Evolutionary conservation across 2,329 filamentous ascomycete species (phyloP).

Genomic region (Alternaria dauci): DNA sequence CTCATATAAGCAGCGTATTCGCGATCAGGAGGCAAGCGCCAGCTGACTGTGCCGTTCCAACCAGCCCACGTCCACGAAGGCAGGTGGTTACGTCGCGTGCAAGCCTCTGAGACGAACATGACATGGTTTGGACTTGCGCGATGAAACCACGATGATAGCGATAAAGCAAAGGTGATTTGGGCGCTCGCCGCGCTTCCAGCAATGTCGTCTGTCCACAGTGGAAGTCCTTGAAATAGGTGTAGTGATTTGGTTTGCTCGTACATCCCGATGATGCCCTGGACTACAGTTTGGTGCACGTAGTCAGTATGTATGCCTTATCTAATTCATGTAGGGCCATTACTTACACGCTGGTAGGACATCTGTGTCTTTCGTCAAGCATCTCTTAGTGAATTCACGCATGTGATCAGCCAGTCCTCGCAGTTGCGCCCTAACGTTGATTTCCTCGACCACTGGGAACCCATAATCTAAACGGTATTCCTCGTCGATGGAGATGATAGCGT

Average conservation of each 20-base stretch:
- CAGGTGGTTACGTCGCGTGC: not conserved
- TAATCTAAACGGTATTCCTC: conserved; percentile 18
- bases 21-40: conserved; percentile 19
- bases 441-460: conserved; percentile 13
- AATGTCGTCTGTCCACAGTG: conserved; percentile 17
- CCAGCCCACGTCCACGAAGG: conserved; percentile 17
- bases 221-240: conserved; percentile 12
- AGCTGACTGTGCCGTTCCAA: conserved; percentile 21
- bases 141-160: conserved; percentile 20
- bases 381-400: conserved; percentile 20
- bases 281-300: not conserved
- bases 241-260: conserved; percentile 8
- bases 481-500: conserved; percentile 13
- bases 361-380: conserved; percentile 8
- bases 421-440: conserved; percentile 9
- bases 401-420: conserved; percentile 20
- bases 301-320: not conserved
- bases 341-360: conserved; percentile 15
- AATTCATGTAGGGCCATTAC: not conserved
- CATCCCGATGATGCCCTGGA: conserved; percentile 4
- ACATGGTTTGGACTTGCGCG: not conserved
- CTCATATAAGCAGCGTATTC: conserved; percentile 17
- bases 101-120: conserved; percentile 18
- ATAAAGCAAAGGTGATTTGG: conserved; percentile 20
- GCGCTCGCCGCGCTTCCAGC: conserved; percentile 4